These are phyloP conservation scores for Fraxinus platypoda DNA, from an alignment of 305 asterid species.

Conservation along the genomic window DNA sequence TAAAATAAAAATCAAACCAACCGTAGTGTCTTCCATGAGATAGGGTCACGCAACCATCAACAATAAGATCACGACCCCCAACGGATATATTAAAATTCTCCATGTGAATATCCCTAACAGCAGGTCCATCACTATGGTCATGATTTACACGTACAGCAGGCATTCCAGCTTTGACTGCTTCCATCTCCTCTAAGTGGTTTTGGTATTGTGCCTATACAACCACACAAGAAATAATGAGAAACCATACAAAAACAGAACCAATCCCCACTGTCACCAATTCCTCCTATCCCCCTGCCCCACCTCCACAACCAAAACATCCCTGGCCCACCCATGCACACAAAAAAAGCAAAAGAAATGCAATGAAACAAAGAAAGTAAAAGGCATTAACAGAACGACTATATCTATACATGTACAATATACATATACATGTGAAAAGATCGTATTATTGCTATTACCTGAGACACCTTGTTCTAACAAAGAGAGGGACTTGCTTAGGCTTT, in stretches of 20 bases:
- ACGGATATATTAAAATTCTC: slow-evolving; percentile 88
- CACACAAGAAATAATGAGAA: slow-evolving; percentile 16
- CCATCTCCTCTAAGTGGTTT: slow-evolving; percentile 86
- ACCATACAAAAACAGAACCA: slow-evolving; percentile 15
- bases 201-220: slow-evolving; percentile 72
- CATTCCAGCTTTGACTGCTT: slow-evolving; percentile 95
- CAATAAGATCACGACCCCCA: slow-evolving; percentile 96
- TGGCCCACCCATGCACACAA: neutral
- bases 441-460: neutral
- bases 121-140: slow-evolving; percentile 62
- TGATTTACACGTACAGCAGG: slow-evolving; percentile 80
- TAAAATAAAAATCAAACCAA: slow-evolving; percentile 41
- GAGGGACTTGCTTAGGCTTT: neutral
- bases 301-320: neutral
- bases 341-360: neutral
- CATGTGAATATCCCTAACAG: slow-evolving; percentile 90
- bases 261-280: neutral
- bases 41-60: slow-evolving; percentile 83
- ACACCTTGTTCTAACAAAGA: neutral
- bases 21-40: slow-evolving; percentile 94
- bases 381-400: neutral
- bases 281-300: neutral
- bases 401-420: neutral
- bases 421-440: neutral
- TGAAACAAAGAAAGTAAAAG: neutral